Evolutionary conservation across 2,329 filamentous ascomycete species (phyloP).

Genomic region (Phaeosphaeriaceae sp.): DNA sequence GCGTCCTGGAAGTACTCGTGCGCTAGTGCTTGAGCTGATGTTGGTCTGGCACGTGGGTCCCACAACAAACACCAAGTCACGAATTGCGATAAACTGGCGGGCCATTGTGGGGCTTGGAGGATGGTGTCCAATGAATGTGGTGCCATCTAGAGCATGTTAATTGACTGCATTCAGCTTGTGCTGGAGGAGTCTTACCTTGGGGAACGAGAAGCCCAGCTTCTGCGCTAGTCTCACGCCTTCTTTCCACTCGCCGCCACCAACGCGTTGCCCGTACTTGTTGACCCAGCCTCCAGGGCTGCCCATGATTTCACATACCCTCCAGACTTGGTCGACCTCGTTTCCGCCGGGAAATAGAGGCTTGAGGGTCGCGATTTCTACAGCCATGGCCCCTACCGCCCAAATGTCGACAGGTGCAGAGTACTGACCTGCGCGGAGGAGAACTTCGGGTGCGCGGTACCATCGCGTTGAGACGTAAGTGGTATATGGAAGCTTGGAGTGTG

Average conservation of each 20-base stretch:
- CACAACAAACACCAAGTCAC: slow-evolving; percentile 99
- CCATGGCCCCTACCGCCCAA: slow-evolving; percentile 98
- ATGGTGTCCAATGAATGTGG: slow-evolving; percentile 96
- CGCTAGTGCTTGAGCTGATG: slow-evolving; percentile 89
- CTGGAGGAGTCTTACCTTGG: slow-evolving; percentile 63
- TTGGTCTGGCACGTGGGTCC: slow-evolving; percentile 92
- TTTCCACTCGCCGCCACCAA: slow-evolving; percentile 97
- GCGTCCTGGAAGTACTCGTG: slow-evolving; percentile 96
- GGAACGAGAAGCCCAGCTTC: slow-evolving; percentile 97
- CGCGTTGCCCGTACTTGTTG: slow-evolving; percentile 83
- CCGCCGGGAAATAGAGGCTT: slow-evolving; percentile 97
- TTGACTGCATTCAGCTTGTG: background rate
- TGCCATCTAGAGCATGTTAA: slow-evolving; percentile 75
- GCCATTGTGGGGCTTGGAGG: slow-evolving; percentile 89
- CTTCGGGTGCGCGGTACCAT: slow-evolving; percentile 95
- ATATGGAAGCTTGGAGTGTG: slow-evolving; percentile 93
- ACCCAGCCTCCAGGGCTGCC: slow-evolving; percentile 98
- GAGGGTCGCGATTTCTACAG: slow-evolving; percentile 93
- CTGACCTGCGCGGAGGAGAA: slow-evolving; percentile 89
- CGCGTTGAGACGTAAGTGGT: slow-evolving; percentile 98
- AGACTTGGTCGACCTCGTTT: slow-evolving; percentile 98
- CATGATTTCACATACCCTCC: slow-evolving; percentile 99
- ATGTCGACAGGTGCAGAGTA: slow-evolving; percentile 98
- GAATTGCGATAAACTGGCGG: slow-evolving; percentile 83
- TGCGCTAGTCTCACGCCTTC: slow-evolving; percentile 91